Conservation (phyloP, 2,329 filamentous ascomycete genomes). For the Helminthosporium solani region DNA sequence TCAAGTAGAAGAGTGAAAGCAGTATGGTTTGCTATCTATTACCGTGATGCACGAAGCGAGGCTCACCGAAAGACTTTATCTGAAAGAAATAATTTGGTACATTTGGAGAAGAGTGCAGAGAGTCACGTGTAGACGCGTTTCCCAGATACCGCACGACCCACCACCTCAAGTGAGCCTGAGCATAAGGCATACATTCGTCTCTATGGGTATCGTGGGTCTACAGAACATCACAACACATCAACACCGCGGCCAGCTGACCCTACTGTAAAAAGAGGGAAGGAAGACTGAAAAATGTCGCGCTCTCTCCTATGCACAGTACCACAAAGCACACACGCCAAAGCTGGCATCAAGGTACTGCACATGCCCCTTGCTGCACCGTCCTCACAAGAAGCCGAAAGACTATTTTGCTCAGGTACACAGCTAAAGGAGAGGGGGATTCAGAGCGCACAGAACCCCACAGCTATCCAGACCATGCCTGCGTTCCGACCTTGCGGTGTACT, state of each 20-base stretch:
- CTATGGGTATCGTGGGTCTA: too few species aligned
- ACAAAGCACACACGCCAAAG: neutral
- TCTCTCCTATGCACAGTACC: conserved; percentile 1
- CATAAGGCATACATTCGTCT: too few species aligned
- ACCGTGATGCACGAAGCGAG: too few species aligned
- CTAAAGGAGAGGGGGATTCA: conserved; percentile 3
- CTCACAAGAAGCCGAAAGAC: conserved; percentile 5
- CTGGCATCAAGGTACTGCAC: neutral
- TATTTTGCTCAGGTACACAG: conserved; percentile 14
- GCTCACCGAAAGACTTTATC: too few species aligned
- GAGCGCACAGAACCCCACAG: conserved; percentile 15
- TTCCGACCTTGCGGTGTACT: conserved; percentile 22
- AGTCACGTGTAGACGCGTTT: conserved; percentile 1
- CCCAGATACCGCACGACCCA: too few species aligned
- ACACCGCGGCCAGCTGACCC: too few species aligned
- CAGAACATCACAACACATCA: neutral
- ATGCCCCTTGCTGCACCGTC: conserved; percentile 9
- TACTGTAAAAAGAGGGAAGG: neutral
- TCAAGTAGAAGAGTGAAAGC: too few species aligned
- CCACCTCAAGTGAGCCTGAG: too few species aligned
- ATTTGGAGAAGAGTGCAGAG: neutral
- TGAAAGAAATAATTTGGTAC: too few species aligned
- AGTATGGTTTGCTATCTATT: too few species aligned
- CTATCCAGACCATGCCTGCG: conserved; percentile 22
- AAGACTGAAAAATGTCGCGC: conserved; percentile 3